phyloP scores from a whole-genome alignment of 1,284 basidiomycete species.

The Naganishia cerealis region DNA sequence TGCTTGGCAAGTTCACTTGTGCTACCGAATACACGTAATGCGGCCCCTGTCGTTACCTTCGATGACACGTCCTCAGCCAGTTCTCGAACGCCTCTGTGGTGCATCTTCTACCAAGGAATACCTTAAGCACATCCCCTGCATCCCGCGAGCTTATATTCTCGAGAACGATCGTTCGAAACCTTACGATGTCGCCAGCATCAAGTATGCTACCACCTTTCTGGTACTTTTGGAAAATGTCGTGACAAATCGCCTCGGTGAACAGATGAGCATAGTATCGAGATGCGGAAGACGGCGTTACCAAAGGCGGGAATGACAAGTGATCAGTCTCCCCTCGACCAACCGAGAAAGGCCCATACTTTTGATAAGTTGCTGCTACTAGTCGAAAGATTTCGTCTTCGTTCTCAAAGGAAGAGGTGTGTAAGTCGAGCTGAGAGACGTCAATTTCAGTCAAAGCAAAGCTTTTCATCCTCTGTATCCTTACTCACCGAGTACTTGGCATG shows the following conservation, averaged over 20 bases:
- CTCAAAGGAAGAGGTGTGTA: background rate
- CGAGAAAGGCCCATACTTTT: background rate
- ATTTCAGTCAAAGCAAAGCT: background rate
- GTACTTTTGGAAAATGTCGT: conserved; percentile 16
- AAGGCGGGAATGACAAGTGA: background rate
- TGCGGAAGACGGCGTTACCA: background rate
- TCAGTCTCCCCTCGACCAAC: background rate
- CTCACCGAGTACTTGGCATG: conserved; percentile 13
- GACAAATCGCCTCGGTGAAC: conserved; percentile 12
- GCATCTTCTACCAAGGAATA: conserved; percentile 16
- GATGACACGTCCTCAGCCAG: no score
- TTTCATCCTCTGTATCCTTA: background rate
- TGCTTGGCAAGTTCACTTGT: no score
- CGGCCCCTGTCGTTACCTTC: no score
- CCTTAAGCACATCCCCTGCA: background rate
- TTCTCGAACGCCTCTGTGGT: conserved; percentile 4
- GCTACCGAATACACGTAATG: no score
- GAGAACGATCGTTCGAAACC: conserved; percentile 7
- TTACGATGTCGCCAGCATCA: background rate
- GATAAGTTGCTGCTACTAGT: background rate
- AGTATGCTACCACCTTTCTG: conserved; percentile 1
- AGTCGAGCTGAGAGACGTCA: background rate
- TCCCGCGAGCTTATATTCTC: conserved; percentile 17
- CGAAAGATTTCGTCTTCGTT: background rate
- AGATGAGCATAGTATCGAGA: background rate